Evolutionary conservation across 495 filamentous ascomycete genomes (phyloP), one percentile per base, ranked within the genome.

Genomic region (Haplographium delicatum): DNA sequence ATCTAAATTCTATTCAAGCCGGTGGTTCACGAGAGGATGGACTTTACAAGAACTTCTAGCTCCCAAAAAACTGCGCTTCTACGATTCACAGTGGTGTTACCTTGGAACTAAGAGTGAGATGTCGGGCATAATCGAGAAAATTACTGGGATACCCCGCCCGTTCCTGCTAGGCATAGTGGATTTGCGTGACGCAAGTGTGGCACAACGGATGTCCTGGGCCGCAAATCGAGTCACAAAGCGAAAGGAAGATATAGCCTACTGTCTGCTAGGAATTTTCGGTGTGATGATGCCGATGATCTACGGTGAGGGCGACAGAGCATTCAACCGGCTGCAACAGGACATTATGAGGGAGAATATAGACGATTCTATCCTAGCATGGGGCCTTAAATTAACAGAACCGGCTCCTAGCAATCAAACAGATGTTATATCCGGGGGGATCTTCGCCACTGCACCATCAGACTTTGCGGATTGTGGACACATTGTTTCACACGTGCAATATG

Each of bases 221-320:
- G 11, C 20, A 20, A 34, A 25, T 8, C 11, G 45, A 11, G 28
- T 35, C n/a, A 48, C 45, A 18, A 48, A 25, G 13, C n/a, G 28
- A 6, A 11, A 10, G 13, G 45, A 48, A 15, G 45, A 48, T 18
- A 48, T 27, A 6, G 42, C 42, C 30, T 45, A 45, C 42, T 45
- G 42, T 18, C 42, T 45, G 26, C 42, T 45, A 13, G 42, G 42
- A 27, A 9, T 45, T 4, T 45, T 45, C 30, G 20, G 26, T 31
- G 26, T 45, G 11, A 27, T n/a, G 26, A 59, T 64, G 53, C 50
- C 50, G 9, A 31, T 60, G 4, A 47, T 64, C 15, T 64, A 64
- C 28, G 45, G 45, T 22, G 45, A 48, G 38, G 45, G 45, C 6
- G 33, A 48, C 23, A n/a, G 38, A 10, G 45, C 45, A 30, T 48